A percentile compares a stretch with the other conserved stretches of the same genome.
Evolutionary conservation across 345 rosid species (phyloP).

Genomic region (Pseudoturritis turrita): DNA sequence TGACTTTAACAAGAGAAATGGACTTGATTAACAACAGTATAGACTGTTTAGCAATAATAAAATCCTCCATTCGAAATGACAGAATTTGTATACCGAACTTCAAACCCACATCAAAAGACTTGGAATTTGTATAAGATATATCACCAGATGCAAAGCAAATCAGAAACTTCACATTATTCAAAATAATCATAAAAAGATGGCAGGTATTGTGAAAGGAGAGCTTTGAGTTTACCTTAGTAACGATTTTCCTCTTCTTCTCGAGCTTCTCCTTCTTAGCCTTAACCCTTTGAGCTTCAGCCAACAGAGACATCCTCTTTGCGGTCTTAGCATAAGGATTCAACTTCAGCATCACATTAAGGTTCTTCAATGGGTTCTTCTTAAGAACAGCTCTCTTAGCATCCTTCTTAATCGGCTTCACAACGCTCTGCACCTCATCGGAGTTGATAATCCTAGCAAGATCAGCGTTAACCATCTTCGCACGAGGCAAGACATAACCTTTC

Average conservation of each 20-base stretch:
- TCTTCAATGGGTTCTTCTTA: slow-evolving; percentile 97
- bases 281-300: slow-evolving; percentile 90
- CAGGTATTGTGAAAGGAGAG: background rate
- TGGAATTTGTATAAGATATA: background rate
- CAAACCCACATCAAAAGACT: background rate
- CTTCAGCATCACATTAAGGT: slow-evolving; percentile 72
- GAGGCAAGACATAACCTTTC: slow-evolving; percentile 83
- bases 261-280: slow-evolving; percentile 98
- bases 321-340: slow-evolving; percentile 96
- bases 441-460: slow-evolving; percentile 89
- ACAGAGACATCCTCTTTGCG: slow-evolving; percentile 84
- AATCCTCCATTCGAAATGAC: background rate
- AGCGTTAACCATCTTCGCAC: slow-evolving; percentile 95
- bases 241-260: slow-evolving; percentile 68
- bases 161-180: background rate
- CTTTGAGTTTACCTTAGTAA: slow-evolving; percentile 54
- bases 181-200: background rate
- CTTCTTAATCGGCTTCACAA: slow-evolving; percentile 74
- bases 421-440: slow-evolving; percentile 93
- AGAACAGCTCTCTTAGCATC: slow-evolving; percentile 65
- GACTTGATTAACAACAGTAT: background rate
- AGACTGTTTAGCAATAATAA: background rate
- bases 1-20: background rate
- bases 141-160: background rate
- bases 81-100: background rate